Percentiles rank a stretch among this genome's conserved stretches.
Evolutionary conservation across 805 yeast species (phyloP).

Genomic region (Starmerella kuoi): DNA sequence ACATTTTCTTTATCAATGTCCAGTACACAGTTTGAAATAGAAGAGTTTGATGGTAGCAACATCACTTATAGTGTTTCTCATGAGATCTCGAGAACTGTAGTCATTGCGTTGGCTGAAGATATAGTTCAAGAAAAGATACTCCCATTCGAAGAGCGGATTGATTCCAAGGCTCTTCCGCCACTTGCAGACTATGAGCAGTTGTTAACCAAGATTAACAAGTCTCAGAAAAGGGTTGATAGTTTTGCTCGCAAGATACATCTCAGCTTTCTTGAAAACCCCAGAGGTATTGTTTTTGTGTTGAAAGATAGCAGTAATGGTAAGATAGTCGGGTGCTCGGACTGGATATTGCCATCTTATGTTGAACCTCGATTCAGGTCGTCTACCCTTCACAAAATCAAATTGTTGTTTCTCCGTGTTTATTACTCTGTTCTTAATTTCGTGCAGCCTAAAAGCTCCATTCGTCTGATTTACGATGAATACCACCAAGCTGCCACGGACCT

Average conservation of each 20-base stretch:
- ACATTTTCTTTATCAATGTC: too few relatives aligned
- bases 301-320: neutral
- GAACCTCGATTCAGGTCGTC: slow-evolving; percentile 1
- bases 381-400: neutral
- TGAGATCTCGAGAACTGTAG: slow-evolving; percentile 3
- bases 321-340: neutral
- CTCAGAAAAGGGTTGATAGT: neutral
- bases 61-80: neutral
- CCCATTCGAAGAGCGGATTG: slow-evolving; percentile 1
- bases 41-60: slow-evolving; percentile 4
- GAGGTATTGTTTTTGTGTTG: neutral
- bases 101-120: slow-evolving; percentile 4
- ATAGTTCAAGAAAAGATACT: neutral
- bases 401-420: neutral
- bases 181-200: slow-evolving; percentile 8
- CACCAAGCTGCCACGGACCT: neutral
- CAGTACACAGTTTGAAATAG: neutral
- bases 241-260: neutral
- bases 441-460: neutral
- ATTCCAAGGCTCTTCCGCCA: slow-evolving; percentile 7
- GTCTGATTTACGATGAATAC: slow-evolving; percentile 1
- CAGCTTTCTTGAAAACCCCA: neutral
- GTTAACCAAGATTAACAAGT: neutral
- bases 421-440: neutral
- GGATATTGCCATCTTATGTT: neutral